These are phyloP conservation scores for Verticillium albo-atrum DNA, from an alignment of 2,329 filamentous ascomycete genomes.

Conservation along the genomic window DNA sequence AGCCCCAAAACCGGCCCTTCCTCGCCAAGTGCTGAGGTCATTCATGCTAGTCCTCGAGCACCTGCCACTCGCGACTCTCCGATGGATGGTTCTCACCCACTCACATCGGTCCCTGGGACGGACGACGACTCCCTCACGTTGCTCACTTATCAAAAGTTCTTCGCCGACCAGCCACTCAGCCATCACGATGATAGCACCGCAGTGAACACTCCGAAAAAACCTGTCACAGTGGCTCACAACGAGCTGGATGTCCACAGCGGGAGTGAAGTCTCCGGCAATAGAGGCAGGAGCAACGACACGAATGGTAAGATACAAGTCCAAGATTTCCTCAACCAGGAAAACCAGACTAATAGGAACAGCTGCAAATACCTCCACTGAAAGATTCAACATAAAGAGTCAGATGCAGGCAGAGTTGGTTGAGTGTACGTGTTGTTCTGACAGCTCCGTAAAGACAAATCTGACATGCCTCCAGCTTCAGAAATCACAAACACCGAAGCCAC, in stretches of 20 bases:
- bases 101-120: neutral
- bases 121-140: neutral
- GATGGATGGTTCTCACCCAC: neutral
- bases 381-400: neutral
- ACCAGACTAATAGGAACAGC: neutral
- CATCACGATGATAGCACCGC: slow-evolving; percentile 17
- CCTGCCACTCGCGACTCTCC: neutral
- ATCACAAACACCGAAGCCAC: neutral
- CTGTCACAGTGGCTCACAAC: neutral
- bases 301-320: neutral
- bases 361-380: neutral
- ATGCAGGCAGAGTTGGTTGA: neutral
- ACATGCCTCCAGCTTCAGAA: neutral
- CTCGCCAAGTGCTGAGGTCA: neutral
- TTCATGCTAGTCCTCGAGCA: neutral
- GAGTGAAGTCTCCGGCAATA: neutral
- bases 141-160: neutral
- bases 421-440: no score
- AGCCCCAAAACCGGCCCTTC: neutral
- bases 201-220: neutral
- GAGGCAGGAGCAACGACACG: neutral
- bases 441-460: neutral
- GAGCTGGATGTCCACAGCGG: neutral
- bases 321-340: neutral
- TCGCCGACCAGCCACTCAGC: neutral